Percentiles rank a stretch among this genome's conserved stretches.
These are phyloP conservation scores for Plantago ovata DNA, from an alignment of 257 asterid genomes.

Conservation along the genomic window DNA sequence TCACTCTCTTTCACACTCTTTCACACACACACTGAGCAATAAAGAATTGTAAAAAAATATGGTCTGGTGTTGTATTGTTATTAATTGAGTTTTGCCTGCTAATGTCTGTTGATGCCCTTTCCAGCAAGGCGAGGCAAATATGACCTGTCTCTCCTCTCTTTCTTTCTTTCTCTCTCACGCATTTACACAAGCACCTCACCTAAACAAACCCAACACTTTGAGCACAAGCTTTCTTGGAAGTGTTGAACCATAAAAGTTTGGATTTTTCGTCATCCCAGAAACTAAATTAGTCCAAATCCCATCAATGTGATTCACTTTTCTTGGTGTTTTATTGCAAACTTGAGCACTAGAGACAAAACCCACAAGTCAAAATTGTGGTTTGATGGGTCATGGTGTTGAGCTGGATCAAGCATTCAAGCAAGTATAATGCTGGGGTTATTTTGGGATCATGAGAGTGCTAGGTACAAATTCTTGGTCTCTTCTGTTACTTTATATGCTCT, in stretches of 20 bases:
- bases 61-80: neutral
- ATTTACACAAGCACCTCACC: conserved; percentile 10
- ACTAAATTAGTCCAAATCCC: conserved; percentile 12
- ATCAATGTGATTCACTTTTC: conserved; percentile 36
- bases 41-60: conserved; percentile 9
- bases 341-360: conserved; percentile 4
- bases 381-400: conserved; percentile 24
- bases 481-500: conserved; percentile 37
- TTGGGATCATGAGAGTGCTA: conserved; percentile 66
- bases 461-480: conserved; percentile 50
- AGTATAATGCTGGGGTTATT: conserved; percentile 58
- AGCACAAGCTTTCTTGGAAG: conserved; percentile 27
- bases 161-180: conserved; percentile 27
- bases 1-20: conserved; percentile 11
- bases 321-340: conserved; percentile 19
- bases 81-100: neutral
- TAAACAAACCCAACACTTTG: conserved; percentile 15
- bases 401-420: conserved; percentile 48
- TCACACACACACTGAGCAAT: conserved; percentile 1
- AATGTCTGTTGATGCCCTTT: conserved; percentile 29
- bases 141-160: no score
- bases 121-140: conserved; percentile 57
- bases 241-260: conserved; percentile 28
- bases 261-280: conserved; percentile 22
- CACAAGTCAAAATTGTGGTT: neutral